These are phyloP conservation scores for Neostapfia colusana DNA, from an alignment of 176 grass and related monocot genomes.

Conservation along the genomic window DNA sequence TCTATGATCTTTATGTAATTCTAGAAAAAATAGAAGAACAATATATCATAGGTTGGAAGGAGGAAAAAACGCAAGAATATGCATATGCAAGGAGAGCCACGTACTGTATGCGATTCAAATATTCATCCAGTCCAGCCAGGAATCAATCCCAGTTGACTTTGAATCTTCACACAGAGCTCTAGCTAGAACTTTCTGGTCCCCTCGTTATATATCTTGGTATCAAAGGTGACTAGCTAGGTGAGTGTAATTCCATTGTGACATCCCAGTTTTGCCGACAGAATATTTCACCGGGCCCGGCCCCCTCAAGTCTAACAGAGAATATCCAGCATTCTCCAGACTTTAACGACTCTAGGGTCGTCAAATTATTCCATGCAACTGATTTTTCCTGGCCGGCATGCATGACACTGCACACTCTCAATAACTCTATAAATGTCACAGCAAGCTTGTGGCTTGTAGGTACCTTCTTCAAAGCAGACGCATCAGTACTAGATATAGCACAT, in stretches of 20 bases:
- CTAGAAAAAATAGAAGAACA: not conserved
- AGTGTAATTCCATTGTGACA: not conserved
- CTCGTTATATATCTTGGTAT: slow-evolving; percentile 1
- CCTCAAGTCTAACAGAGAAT: not conserved
- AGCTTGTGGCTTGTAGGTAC: not conserved
- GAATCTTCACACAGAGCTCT: not conserved
- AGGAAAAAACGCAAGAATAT: too few relatives aligned
- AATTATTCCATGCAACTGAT: slow-evolving; percentile 13
- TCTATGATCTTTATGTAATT: too few relatives aligned
- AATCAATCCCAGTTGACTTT: not conserved
- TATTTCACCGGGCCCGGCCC: not conserved
- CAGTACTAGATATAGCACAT: not conserved
- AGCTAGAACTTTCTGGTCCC: not conserved
- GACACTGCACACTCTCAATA: not conserved
- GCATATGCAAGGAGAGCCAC: not conserved
- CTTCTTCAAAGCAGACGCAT: not conserved
- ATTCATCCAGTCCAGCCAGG: not conserved
- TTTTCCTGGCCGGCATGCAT: not conserved
- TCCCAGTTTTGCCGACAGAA: slow-evolving; percentile 3
- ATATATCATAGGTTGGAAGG: too few relatives aligned
- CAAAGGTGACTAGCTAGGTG: too few relatives aligned
- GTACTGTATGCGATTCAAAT: not conserved
- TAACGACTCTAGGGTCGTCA: not conserved
- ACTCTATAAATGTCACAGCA: slow-evolving; percentile 10
- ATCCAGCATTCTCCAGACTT: not conserved